Base-by-base conservation (phyloP, 768 basidiomycete genomes). In the Basidioascus undulatus region DNA sequence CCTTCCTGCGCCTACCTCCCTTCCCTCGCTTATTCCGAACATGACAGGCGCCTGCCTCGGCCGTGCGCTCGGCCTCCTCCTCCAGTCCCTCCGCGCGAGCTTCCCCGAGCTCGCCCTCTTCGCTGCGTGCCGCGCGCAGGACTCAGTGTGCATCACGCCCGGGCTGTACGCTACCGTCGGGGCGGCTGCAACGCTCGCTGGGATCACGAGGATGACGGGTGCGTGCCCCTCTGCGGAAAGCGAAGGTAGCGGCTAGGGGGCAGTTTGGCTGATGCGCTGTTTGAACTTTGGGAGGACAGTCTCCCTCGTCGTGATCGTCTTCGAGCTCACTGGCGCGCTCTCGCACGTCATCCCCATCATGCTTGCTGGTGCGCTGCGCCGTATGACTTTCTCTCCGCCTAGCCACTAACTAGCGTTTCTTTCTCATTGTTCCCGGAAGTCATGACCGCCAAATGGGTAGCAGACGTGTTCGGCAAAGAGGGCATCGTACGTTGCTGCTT, bases 221-320 rank as follows among this genome's bases (percentile, higher is more conserved):
- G 43, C 46, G 65, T 47, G 12, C 10, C 11, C 3, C 5, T 3
- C 24, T 13, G 34, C 15, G 1, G 3, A 6, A 27, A n/a, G 21
- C 36, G 10, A 20, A 9, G 11, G 15, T 32, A 27, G 30, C 41
- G 42, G 32, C 39, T 35, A 20, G 16, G 9, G 13, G 23, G n/a
- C 16, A 24, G 33, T 31, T 19, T 40, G 3, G 10, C 36, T 40
- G 11, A 30, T 15, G 6, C n/a, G n/a, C n/a, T n/a, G n/a, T 40
- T 19, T 19, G 33, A 15, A 20, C 30, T 32, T 32, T 33, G 21
- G 87, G 50, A 80, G 96, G 43, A 98, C 92, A 0, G 84, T 96
- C 21, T 83, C 87, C 0, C 86, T 98, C 5, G 92, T 96, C 7
- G 92, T 96, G 27, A 87, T 98, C 58, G 96, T 98, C 86, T 96